Percentiles rank a stretch among this genome's conserved stretches.
These are phyloP conservation scores for Ilyonectria mors-panacis DNA, from an alignment of 2,329 filamentous ascomycete genomes.

Conservation along the genomic window DNA sequence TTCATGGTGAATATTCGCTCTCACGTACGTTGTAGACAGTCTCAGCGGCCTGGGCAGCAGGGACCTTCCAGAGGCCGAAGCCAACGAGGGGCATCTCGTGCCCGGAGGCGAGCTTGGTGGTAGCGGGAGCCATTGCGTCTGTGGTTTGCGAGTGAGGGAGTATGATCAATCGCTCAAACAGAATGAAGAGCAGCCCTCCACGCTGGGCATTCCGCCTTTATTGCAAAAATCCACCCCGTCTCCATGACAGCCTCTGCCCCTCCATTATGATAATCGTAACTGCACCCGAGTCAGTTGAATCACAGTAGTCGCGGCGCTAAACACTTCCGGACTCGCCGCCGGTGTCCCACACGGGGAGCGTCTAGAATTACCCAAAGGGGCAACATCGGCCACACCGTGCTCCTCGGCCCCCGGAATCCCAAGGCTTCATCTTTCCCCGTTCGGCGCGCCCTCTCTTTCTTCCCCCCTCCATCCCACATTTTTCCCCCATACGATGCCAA, in stretches of 20 bases:
- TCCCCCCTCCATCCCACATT: slow-evolving; percentile 22
- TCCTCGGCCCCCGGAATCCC: slow-evolving; percentile 14
- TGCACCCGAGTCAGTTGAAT: slow-evolving; percentile 28
- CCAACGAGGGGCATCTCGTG: slow-evolving; percentile 61
- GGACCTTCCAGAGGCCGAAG: slow-evolving; percentile 80
- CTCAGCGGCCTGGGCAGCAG: slow-evolving; percentile 59
- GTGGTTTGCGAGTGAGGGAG: slow-evolving; percentile 10
- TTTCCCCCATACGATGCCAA: slow-evolving; percentile 19
- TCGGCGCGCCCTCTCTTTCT: slow-evolving; percentile 22
- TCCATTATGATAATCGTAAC: slow-evolving; percentile 23
- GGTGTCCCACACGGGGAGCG: slow-evolving; percentile 9
- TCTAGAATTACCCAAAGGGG: slow-evolving; percentile 36
- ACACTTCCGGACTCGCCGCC: slow-evolving; percentile 31
- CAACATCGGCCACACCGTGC: slow-evolving; percentile 21
- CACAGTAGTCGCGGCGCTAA: slow-evolving; percentile 23
- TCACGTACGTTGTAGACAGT: slow-evolving; percentile 71
- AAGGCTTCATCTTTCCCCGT: slow-evolving; percentile 45
- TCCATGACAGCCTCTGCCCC: slow-evolving; percentile 31
- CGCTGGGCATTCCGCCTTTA: slow-evolving; percentile 17
- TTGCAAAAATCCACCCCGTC: slow-evolving; percentile 22
- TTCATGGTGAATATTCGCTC: neutral
- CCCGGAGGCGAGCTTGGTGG: slow-evolving; percentile 44
- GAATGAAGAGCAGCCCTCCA: neutral
- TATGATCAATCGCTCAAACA: neutral
- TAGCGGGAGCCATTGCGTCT: slow-evolving; percentile 38